These are phyloP conservation scores for Saccharomycopsis olivae DNA, from an alignment of 805 yeast genomes.

Conservation along the genomic window DNA sequence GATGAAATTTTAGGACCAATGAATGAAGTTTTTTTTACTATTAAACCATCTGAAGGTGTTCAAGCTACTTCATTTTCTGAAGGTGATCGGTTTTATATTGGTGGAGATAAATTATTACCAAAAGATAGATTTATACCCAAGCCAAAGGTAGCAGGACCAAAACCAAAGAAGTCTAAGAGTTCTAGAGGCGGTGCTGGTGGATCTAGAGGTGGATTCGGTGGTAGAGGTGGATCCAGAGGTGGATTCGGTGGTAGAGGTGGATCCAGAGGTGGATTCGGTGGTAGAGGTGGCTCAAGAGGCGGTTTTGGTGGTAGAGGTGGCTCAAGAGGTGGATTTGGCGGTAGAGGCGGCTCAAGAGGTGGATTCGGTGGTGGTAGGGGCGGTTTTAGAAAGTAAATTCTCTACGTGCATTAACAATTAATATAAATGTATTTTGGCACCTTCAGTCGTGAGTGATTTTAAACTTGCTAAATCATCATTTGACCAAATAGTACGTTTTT, in stretches of 20 bases:
- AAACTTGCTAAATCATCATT: slow-evolving; percentile 34
- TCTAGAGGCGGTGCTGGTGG: slow-evolving; percentile 42
- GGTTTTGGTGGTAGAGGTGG: slow-evolving; percentile 25
- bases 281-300: slow-evolving; percentile 38
- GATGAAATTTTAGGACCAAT: slow-evolving; percentile 97
- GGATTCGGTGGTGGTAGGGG: slow-evolving; percentile 23
- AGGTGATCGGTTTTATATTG: slow-evolving; percentile 94
- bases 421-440: slow-evolving; percentile 44
- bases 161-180: slow-evolving; percentile 57
- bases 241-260: slow-evolving; percentile 37
- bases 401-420: slow-evolving; percentile 21
- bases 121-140: slow-evolving; percentile 95
- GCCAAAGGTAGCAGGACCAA: slow-evolving; percentile 77
- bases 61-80: slow-evolving; percentile 87
- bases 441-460: slow-evolving; percentile 31
- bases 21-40: slow-evolving; percentile 95
- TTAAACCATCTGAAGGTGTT: slow-evolving; percentile 93
- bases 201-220: slow-evolving; percentile 37
- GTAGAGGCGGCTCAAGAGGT: slow-evolving; percentile 27
- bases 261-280: slow-evolving; percentile 44
- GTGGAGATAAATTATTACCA: slow-evolving; percentile 90
- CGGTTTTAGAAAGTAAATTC: not conserved
- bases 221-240: slow-evolving; percentile 35
- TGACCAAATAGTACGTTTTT: slow-evolving; percentile 53
- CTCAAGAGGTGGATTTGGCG: slow-evolving; percentile 30